Percentiles rank a stretch among this genome's conserved stretches.
Evolutionary conservation across 768 basidiomycete species (phyloP).

Genomic region (Galerina marginata): DNA sequence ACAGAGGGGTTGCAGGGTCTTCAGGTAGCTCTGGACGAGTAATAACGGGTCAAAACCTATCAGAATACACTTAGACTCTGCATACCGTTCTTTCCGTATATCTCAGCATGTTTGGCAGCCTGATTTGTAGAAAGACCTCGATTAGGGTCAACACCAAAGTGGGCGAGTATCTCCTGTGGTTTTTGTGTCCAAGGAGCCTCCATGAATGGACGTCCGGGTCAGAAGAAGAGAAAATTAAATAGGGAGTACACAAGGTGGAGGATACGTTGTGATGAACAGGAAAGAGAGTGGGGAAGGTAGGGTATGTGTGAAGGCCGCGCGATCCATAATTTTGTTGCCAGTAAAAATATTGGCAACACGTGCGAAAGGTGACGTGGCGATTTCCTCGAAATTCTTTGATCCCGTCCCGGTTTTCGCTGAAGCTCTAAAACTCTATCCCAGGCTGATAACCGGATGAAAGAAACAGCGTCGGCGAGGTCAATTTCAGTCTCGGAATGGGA

Average conservation of each 20-base stretch:
- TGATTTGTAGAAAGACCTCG: slow-evolving; percentile 70
- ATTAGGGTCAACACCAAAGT: slow-evolving; percentile 69
- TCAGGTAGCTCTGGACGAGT: slow-evolving; percentile 80
- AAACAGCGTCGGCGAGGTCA: slow-evolving; percentile 10
- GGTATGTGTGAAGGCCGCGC: slow-evolving; percentile 14
- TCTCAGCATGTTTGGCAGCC: slow-evolving; percentile 72
- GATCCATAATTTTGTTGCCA: slow-evolving; percentile 8
- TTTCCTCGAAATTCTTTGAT: slow-evolving; percentile 17
- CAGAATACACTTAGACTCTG: slow-evolving; percentile 7
- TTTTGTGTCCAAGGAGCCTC: slow-evolving; percentile 82
- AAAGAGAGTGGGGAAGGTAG: slow-evolving; percentile 20
- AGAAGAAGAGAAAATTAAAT: slow-evolving; percentile 20
- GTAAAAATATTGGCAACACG: slow-evolving; percentile 37
- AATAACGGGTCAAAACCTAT: background rate
- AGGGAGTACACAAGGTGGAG: slow-evolving; percentile 6
- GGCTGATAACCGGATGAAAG: slow-evolving; percentile 12
- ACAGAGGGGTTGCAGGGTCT: slow-evolving; percentile 87
- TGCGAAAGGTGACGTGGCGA: slow-evolving; percentile 49
- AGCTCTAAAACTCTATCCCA: slow-evolving; percentile 14
- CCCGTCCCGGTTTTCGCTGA: slow-evolving; percentile 20
- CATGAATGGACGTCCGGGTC: slow-evolving; percentile 44
- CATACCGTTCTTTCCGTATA: slow-evolving; percentile 89
- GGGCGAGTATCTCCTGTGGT: slow-evolving; percentile 69
- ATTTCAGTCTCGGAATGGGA: slow-evolving; percentile 11
- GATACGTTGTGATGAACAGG: slow-evolving; percentile 4